Evolutionary conservation across 495 filamentous ascomycete species (phyloP).

Genomic region (Penicillium ochrochloron): DNA sequence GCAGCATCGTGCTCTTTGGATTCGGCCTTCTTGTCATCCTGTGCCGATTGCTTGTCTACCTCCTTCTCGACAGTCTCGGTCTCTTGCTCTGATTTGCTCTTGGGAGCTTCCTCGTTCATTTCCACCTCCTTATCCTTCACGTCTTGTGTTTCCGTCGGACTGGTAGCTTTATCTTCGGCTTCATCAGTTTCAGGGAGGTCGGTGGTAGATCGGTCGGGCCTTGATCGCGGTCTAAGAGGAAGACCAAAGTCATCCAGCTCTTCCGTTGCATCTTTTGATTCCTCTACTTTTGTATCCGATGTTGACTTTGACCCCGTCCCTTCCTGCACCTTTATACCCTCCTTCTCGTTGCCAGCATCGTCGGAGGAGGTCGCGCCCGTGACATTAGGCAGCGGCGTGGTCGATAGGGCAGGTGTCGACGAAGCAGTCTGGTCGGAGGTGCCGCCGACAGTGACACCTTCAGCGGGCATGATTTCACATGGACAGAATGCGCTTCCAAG

Average conservation of each 20-base stretch:
- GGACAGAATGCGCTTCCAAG: conserved; percentile 22
- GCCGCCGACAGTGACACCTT: conserved; percentile 28
- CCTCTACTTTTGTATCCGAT: conserved; percentile 11
- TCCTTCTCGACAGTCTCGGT: conserved; percentile 10
- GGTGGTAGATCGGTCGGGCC: conserved; percentile 20
- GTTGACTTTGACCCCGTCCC: conserved; percentile 1
- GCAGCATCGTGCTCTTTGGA: conserved; percentile 5
- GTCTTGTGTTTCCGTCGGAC: conserved; percentile 7
- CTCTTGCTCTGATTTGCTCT: conserved; percentile 3
- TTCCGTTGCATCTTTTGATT: conserved; percentile 26
- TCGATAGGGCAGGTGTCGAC: conserved; percentile 18
- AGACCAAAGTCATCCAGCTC: conserved; percentile 54
- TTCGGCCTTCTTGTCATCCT: conserved; percentile 12
- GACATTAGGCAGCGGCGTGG: conserved; percentile 17
- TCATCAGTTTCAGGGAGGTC: conserved; percentile 32
- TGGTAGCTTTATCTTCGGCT: conserved; percentile 19
- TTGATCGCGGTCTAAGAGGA: conserved; percentile 42
- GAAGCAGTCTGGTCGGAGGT: conserved; percentile 22
- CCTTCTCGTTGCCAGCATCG: conserved; percentile 25
- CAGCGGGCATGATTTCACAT: conserved; percentile 40
- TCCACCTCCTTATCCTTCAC: conserved; percentile 14
- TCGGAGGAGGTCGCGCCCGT: conserved; percentile 17
- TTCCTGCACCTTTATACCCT: conserved; percentile 20
- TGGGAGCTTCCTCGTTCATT: neutral
- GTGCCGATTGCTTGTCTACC: conserved; percentile 6